A percentile compares a stretch with the other conserved stretches of the same genome.
These are phyloP conservation scores for Penicillium sp. DNA, from an alignment of 2,329 filamentous ascomycete species.

Conservation along the genomic window DNA sequence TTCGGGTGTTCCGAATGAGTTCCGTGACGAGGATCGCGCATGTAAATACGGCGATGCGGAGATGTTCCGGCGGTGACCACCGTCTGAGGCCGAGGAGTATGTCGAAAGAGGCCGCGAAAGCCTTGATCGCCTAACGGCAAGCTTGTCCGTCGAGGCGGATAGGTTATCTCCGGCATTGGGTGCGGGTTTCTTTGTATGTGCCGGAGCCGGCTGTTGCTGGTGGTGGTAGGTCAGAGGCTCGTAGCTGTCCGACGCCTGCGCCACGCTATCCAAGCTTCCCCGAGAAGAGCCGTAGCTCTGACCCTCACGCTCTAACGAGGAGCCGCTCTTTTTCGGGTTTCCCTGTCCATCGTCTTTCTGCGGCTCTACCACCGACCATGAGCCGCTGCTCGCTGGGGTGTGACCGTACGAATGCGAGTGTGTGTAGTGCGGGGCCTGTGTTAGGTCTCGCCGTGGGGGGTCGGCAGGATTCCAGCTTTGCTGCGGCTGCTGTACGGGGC, in stretches of 20 bases:
- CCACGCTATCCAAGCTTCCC: slow-evolving; percentile 38
- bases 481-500: slow-evolving; percentile 16
- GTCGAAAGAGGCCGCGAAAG: slow-evolving; percentile 70
- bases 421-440: slow-evolving; percentile 16
- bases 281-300: slow-evolving; percentile 35
- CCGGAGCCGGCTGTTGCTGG: slow-evolving; percentile 44
- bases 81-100: slow-evolving; percentile 74
- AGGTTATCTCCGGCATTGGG: slow-evolving; percentile 48
- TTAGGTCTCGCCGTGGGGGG: slow-evolving; percentile 29
- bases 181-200: slow-evolving; percentile 27
- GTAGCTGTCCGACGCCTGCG: slow-evolving; percentile 38
- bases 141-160: slow-evolving; percentile 58
- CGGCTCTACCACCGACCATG: slow-evolving; percentile 37
- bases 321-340: slow-evolving; percentile 21
- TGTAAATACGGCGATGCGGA: slow-evolving; percentile 53
- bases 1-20: slow-evolving; percentile 57
- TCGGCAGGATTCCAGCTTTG: slow-evolving; percentile 22
- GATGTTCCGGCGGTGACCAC: slow-evolving; percentile 59
- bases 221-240: slow-evolving; percentile 56
- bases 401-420: slow-evolving; percentile 28
- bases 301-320: slow-evolving; percentile 29
- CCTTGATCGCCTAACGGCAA: slow-evolving; percentile 53
- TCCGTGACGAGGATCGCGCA: slow-evolving; percentile 51
- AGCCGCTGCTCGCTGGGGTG: slow-evolving; percentile 36
- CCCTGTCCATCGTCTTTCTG: slow-evolving; percentile 26